These are phyloP conservation scores for Marchantia paleacea DNA, from an alignment of 225 moss, liverwort and hornwort genomes.

Conservation along the genomic window DNA sequence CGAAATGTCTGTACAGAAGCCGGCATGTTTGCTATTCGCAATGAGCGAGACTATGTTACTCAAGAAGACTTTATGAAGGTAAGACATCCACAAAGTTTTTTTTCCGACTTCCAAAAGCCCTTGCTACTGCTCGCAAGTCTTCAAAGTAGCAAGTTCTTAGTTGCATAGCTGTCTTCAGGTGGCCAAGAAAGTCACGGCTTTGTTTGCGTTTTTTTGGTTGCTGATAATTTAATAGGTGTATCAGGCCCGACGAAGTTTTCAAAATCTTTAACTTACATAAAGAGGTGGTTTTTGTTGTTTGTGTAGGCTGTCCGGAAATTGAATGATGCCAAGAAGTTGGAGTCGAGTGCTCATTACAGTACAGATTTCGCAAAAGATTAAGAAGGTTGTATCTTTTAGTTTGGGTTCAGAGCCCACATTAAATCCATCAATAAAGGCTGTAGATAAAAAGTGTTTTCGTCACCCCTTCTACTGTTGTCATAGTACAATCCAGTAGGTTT, in stretches of 20 bases:
- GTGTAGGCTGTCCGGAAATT: conserved; percentile 92
- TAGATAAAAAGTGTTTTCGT: neutral
- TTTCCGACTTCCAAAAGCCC: neutral
- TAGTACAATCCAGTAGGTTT: conserved; percentile 2
- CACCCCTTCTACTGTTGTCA: neutral
- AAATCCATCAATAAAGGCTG: conserved; percentile 21
- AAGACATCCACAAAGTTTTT: neutral
- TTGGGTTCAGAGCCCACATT: conserved; percentile 16
- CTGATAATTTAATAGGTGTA: too few species aligned
- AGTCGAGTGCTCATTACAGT: conserved; percentile 97
- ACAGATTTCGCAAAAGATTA: conserved; percentile 98
- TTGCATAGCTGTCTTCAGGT: neutral
- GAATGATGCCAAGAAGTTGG: conserved; percentile 94
- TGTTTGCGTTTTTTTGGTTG: too few species aligned
- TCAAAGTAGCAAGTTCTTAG: neutral
- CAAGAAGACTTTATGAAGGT: conserved; percentile 99
- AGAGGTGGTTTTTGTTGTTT: neutral
- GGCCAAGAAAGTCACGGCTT: neutral
- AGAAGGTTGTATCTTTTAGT: conserved; percentile 8
- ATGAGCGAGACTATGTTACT: conserved; percentile 83
- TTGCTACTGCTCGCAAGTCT: neutral
- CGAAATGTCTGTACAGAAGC: conserved; percentile 98
- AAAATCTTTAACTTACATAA: neutral
- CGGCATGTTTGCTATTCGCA: conserved; percentile 98
- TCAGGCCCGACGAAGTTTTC: too few species aligned